Evolutionary conservation across 164 flowering plant species (phyloP), one percentile per base, ranked within the genome.

Genomic region (Paratinospora sagittata): DNA sequence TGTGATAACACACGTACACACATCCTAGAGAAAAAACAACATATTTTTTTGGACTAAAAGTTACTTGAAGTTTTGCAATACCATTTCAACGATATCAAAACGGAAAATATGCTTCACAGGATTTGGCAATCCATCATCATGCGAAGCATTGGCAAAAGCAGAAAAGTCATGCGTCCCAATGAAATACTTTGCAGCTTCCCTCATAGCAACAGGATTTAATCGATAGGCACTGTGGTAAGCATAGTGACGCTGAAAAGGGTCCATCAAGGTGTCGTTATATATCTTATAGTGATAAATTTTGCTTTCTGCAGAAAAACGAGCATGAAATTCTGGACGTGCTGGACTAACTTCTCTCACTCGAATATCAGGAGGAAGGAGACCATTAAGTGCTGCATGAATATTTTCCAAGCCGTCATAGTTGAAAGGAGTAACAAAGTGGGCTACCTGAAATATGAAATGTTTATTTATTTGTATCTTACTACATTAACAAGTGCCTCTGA

Each of bases 391-490:
- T 21, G 87, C 88, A 81, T 94, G 98, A 74, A 85, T 74, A 71
- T 75, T 77, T 7, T 88, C 89, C 82, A 92, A 76, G 69, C 80
- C 76, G 24, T 85, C 88, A 80, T 92, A 87, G 77, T 85, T 84
- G 88, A 85, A 90, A 70, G 98, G 97, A 6, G 98, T 94, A 69
- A 86, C 74, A 79, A 92, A 92, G 73, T 94, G 98, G 36, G 97
- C 97, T 74, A 90, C 97, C 98, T 91, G 96, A 78, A 83, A 78
- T 17, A 64, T 91, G 95, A 78, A 83, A 78, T 17, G 65, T 63
- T 23, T 69, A 75, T 4, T 41, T 49, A 43, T 21, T 68, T 58
- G 17, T 69, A 65, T 66, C 79, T 66, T 68, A 12, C 23, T 14
- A 70, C 10, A 34, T 63, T 30, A 8, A 55, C 9, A 55, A 55